Conservation (phyloP, 2,329 filamentous ascomycete genomes). For the Dryadomyces sulphureus region DNA sequence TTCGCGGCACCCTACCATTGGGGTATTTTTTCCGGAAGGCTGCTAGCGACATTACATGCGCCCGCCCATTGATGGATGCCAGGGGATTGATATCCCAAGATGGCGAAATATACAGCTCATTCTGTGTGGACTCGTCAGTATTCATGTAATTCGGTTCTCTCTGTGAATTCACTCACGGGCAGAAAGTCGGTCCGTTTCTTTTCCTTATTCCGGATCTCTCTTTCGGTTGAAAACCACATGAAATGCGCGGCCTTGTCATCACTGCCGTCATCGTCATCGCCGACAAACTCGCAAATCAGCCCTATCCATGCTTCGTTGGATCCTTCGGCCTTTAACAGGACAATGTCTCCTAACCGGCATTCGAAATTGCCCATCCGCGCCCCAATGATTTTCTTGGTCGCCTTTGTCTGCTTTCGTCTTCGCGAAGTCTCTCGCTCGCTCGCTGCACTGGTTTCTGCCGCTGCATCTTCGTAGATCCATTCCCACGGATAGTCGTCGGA, state of each 20-base stretch:
- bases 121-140: conserved; percentile 27
- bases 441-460: conserved; percentile 2
- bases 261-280: conserved; percentile 46
- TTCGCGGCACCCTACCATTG: conserved; percentile 57
- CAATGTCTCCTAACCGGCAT: conserved; percentile 67
- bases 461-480: conserved; percentile 52
- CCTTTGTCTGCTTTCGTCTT: conserved; percentile 19
- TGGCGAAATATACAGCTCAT: conserved; percentile 83
- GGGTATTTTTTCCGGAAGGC: conserved; percentile 58
- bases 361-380: conserved; percentile 71
- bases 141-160: background rate
- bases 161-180: conserved; percentile 30
- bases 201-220: conserved; percentile 69
- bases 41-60: conserved; percentile 59
- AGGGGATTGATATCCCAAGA: conserved; percentile 80
- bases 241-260: conserved; percentile 73
- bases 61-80: conserved; percentile 80
- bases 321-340: conserved; percentile 78
- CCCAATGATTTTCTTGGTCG: conserved; percentile 50
- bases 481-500: conserved; percentile 61
- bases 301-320: conserved; percentile 84
- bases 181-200: conserved; percentile 73
- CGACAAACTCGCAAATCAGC: conserved; percentile 68
- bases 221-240: conserved; percentile 90
- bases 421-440: background rate